Evolutionary conservation across 1,284 basidiomycete genomes (phyloP), one percentile per base, ranked within the genome.

Genomic region (Ganoderma lucidum): DNA sequence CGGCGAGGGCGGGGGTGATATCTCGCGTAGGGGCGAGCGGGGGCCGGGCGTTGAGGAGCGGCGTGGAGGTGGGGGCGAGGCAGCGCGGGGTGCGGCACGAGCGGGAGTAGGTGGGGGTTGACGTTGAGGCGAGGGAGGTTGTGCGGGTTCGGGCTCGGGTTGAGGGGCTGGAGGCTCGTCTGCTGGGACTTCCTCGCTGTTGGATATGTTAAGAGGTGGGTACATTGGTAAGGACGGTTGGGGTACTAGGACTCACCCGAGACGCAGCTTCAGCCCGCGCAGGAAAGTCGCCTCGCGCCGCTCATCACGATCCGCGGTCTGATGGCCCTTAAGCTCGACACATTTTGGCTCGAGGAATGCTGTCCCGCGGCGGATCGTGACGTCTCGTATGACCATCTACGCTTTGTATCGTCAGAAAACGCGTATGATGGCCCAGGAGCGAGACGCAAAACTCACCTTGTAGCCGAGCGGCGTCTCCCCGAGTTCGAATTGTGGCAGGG

Each of bases 401-500:
- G 51, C 48, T 51, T 55, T 30, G 30, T 23, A 30, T 35, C 14
- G 41, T 61, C 41, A 61, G 59, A 61, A 23, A 44, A 37, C 56
- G 56, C 17, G n/a, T n/a, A 39, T 19, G 19, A 14, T n/a, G 35
- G 56, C 2, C 17, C 6, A 8, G 56, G 56, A 59, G 4, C 12
- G n/a, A 9, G 19, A 4, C 17, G n/a, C 9, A 55, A 63, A 83
- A 67, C 23, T 23, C 65, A 92, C 93, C 83, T 95, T 95, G 76
- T 82, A 92, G 2, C 93, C 93, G 30, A 94, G 81, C 0, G 86
- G 87, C 0, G 93, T 94, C 14, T 84, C 85, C 12, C 89, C 91
- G 2, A 95, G 84, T 62, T 85, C 83, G 19, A 95, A 72, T 59
- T 88, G 81, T 5, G 88, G 86, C 42, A 95, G 75, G 12, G 81